A percentile compares a stretch with the other conserved stretches of the same genome.
These are phyloP conservation scores for Leishmania braziliensis DNA, from an alignment of 208 protist species.

Conservation along the genomic window DNA sequence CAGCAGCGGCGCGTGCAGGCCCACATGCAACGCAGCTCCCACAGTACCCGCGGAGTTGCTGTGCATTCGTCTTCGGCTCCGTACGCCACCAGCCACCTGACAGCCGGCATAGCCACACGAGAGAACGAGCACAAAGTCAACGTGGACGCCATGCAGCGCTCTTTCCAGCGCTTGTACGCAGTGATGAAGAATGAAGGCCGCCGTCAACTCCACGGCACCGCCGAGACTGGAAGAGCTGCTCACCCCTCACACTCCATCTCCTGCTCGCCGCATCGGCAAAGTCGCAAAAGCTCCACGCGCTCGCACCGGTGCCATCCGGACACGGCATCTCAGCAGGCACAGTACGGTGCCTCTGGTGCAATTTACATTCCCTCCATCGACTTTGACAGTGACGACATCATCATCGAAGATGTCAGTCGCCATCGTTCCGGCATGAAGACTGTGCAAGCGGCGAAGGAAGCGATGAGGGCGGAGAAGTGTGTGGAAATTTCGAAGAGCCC, in stretches of 20 bases:
- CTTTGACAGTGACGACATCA: neutral
- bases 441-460: neutral
- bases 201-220: neutral
- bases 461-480: neutral
- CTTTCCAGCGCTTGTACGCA: slow-evolving; percentile 9
- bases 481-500: neutral
- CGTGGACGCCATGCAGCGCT: slow-evolving; percentile 2
- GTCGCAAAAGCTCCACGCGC: neutral
- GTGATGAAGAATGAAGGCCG: slow-evolving; percentile 5
- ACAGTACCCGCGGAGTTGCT: neutral
- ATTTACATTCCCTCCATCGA: slow-evolving; percentile 18
- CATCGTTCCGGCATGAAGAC: neutral
- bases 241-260: neutral
- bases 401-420: neutral
- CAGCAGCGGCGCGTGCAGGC: neutral
- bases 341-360: neutral
- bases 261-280: neutral
- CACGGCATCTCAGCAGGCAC: slow-evolving; percentile 3
- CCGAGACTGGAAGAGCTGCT: neutral
- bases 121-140: neutral
- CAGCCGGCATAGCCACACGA: neutral
- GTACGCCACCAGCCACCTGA: neutral
- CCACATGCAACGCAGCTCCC: neutral
- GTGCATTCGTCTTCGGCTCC: neutral
- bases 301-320: neutral